Evolutionary conservation across 352 stramenopile species (phyloP).

Genomic region (Phytophthora podocarpi): DNA sequence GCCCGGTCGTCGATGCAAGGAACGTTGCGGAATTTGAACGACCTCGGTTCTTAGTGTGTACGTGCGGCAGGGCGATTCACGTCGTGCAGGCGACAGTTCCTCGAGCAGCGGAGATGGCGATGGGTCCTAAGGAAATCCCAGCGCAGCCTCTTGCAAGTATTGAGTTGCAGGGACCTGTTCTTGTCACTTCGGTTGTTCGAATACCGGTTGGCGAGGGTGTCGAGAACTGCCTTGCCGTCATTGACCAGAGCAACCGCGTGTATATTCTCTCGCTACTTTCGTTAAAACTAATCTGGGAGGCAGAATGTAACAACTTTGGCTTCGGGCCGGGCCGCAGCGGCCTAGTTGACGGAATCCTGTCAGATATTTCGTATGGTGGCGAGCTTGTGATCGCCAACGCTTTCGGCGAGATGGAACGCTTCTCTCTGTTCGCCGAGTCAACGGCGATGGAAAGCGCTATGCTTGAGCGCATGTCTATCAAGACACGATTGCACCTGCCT

Average conservation of each 20-base stretch:
- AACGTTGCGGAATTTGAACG: conserved; percentile 42
- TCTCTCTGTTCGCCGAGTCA: conserved; percentile 60
- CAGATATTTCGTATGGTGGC: conserved; percentile 49
- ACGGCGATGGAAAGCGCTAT: conserved; percentile 62
- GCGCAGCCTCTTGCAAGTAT: conserved; percentile 57
- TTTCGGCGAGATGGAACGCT: conserved; percentile 72
- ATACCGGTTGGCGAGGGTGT: conserved; percentile 58
- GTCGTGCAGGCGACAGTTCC: conserved; percentile 56
- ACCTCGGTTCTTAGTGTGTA: conserved; percentile 61
- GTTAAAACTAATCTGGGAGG: conserved; percentile 56
- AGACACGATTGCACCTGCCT: conserved; percentile 48
- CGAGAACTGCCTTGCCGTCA: conserved; percentile 65
- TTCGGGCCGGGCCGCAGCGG: conserved; percentile 35
- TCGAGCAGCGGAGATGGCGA: conserved; percentile 63
- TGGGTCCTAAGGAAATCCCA: conserved; percentile 48
- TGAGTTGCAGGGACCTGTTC: conserved; percentile 46
- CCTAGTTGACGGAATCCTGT: conserved; percentile 51
- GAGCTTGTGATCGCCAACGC: conserved; percentile 65
- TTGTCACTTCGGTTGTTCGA: conserved; percentile 58
- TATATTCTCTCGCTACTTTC: conserved; percentile 71
- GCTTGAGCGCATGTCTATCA: conserved; percentile 57
- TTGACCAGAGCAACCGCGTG: conserved; percentile 71
- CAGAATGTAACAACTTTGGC: conserved; percentile 40
- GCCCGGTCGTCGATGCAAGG: conserved; percentile 5
- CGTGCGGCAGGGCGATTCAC: conserved; percentile 60